These are phyloP conservation scores for Polytrichum commune DNA, from an alignment of 225 moss, liverwort and hornwort species.

Conservation along the genomic window DNA sequence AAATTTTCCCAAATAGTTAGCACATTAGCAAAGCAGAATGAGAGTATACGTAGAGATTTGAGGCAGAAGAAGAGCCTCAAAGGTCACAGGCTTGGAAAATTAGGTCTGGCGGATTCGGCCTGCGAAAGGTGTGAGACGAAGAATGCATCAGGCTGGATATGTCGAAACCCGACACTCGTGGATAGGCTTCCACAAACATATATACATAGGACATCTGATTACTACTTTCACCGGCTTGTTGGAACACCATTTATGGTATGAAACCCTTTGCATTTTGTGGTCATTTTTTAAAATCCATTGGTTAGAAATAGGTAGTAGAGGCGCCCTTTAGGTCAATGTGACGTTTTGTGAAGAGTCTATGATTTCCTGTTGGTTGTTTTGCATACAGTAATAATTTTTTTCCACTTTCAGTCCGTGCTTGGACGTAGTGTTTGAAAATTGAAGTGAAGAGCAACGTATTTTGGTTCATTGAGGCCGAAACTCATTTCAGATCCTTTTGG, in stretches of 20 bases:
- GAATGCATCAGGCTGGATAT: conserved; percentile 48
- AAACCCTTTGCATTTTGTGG: neutral
- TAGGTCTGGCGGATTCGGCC: no score
- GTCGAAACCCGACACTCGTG: conserved; percentile 43
- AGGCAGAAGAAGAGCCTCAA: conserved; percentile 9
- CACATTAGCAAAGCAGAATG: conserved; percentile 15
- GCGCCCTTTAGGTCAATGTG: no score
- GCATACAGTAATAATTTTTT: no score
- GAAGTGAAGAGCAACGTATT: no score
- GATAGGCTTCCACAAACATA: conserved; percentile 54
- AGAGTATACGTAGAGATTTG: neutral
- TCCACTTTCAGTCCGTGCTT: no score
- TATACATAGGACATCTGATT: conserved; percentile 53
- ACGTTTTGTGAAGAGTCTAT: no score
- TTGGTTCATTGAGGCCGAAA: no score
- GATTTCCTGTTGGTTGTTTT: no score
- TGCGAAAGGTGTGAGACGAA: neutral
- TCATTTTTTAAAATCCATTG: no score
- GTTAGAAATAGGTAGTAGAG: no score
- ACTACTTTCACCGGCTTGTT: conserved; percentile 45
- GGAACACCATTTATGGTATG: conserved; percentile 41
- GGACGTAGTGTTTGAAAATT: no score
- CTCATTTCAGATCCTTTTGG: no score
- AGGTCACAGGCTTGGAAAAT: neutral
- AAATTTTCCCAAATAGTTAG: conserved; percentile 26